Evolutionary conservation across 345 rosid species (phyloP).

Genomic region (Pistacia atlantica): DNA sequence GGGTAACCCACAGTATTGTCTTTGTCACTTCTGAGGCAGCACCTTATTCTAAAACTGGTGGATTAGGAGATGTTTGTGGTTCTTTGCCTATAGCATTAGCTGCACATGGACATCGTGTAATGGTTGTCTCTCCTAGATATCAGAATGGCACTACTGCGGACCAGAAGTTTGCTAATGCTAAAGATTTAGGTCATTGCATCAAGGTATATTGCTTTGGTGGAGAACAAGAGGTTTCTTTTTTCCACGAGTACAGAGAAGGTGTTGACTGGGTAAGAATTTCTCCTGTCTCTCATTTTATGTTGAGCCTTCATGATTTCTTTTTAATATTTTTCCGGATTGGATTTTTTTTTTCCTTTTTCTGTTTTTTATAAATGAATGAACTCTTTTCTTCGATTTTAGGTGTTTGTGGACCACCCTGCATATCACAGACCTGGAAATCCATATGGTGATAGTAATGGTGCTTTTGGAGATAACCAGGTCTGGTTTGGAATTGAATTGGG

Average conservation of each 20-base stretch:
- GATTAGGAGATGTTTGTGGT: constrained; percentile 95
- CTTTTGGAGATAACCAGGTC: constrained; percentile 97
- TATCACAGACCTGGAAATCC: constrained; percentile 95
- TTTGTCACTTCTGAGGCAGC: constrained; percentile 92
- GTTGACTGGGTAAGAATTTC: constrained; percentile 86
- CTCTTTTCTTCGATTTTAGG: constrained; percentile 40
- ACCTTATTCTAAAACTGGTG: constrained; percentile 98
- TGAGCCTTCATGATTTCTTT: constrained; percentile 8
- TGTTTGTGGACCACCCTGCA: constrained; percentile 82
- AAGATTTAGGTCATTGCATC: constrained; percentile 43
- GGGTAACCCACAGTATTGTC: constrained; percentile 51
- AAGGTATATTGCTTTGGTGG: constrained; percentile 76
- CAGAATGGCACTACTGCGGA: constrained; percentile 63
- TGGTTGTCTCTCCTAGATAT: constrained; percentile 93
- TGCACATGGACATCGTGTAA: constrained; percentile 83
- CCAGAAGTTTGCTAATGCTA: constrained; percentile 44
- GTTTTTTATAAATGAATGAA: not conserved
- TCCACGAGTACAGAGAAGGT: constrained; percentile 82
- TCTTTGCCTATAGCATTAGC: constrained; percentile 89
- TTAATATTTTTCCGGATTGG: not conserved
- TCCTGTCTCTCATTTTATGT: not conserved
- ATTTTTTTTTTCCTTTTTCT: not conserved
- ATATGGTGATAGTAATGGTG: constrained; percentile 80
- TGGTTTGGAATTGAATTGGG: constrained; percentile 3
- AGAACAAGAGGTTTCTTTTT: constrained; percentile 78